Conservation (phyloP, 2,329 filamentous ascomycete genomes). For the Epichloe glyceriae region DNA sequence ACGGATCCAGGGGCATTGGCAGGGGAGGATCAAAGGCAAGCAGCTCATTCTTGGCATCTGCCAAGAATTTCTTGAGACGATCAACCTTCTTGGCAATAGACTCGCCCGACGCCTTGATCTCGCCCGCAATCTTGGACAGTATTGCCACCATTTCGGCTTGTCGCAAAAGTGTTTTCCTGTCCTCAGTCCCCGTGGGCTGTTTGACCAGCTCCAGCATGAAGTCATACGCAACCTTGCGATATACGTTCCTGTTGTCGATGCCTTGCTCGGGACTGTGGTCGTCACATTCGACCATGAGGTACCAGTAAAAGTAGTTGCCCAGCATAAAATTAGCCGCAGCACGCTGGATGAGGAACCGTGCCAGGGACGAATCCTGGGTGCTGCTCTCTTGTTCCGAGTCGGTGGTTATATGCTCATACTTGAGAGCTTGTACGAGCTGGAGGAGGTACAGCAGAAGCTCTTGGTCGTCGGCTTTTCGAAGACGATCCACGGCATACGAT, state of each 20-base stretch:
- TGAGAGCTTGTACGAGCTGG: constrained; percentile 89
- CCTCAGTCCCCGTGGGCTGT: constrained; percentile 54
- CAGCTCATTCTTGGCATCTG: constrained; percentile 84
- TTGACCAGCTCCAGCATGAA: constrained; percentile 84
- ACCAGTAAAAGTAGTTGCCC: constrained; percentile 96
- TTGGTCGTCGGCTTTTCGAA: constrained; percentile 84
- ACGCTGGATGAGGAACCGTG: constrained; percentile 75
- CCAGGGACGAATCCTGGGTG: constrained; percentile 68
- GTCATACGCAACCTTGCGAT: constrained; percentile 86
- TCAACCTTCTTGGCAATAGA: constrained; percentile 72
- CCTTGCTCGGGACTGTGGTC: constrained; percentile 67
- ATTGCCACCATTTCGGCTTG: constrained; percentile 86
- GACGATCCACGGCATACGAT: constrained; percentile 81
- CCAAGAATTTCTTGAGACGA: constrained; percentile 68
- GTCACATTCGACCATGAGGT: constrained; percentile 94
- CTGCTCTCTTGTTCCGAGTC: constrained; percentile 42
- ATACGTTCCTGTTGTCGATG: constrained; percentile 67
- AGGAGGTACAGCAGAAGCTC: constrained; percentile 84
- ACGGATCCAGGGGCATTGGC: constrained; percentile 78
- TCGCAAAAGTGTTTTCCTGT: constrained; percentile 62
- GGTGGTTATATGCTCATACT: constrained; percentile 69
- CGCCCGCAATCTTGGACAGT: constrained; percentile 76
- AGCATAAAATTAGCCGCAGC: constrained; percentile 81
- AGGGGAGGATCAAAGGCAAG: constrained; percentile 72
- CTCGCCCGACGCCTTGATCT: constrained; percentile 70